A percentile compares a stretch with the other conserved stretches of the same genome.
Conservation (phyloP, 148 eudicot genomes). For the Rhododendron williamsianum region DNA sequence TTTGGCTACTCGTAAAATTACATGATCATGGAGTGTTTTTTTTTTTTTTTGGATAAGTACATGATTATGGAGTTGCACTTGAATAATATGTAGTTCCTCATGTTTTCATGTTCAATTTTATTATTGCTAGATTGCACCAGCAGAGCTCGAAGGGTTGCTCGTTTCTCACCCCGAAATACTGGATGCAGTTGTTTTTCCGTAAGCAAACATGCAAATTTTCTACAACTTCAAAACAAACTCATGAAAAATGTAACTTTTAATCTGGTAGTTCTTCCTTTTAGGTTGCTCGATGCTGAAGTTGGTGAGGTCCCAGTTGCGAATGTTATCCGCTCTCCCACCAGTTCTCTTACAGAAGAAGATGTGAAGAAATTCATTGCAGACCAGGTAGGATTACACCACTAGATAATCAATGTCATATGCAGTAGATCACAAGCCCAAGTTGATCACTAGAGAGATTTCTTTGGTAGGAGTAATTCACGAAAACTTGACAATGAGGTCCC, state of each 20-base stretch:
- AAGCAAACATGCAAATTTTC: constrained; percentile 19
- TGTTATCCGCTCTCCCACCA: constrained; percentile 61
- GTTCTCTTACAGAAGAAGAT: constrained; percentile 52
- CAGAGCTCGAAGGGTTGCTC: constrained; percentile 79
- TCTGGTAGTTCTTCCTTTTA: constrained; percentile 7
- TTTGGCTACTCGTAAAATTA: background rate
- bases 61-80: background rate
- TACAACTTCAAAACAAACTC: background rate
- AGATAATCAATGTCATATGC: background rate
- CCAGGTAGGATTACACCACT: constrained; percentile 41
- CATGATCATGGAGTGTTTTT: too few relatives aligned
- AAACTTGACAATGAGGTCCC: background rate
- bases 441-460: background rate
- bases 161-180: constrained; percentile 67
- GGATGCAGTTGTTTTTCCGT: constrained; percentile 83
- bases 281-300: constrained; percentile 80
- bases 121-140: constrained; percentile 62
- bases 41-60: too few relatives aligned
- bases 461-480: background rate
- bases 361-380: constrained; percentile 56
- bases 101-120: background rate
- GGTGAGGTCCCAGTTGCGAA: constrained; percentile 79
- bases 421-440: background rate
- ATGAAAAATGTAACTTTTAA: background rate
- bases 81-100: background rate